Base-by-base conservation (phyloP, 345 rosid genomes). In the Trapa bicornis region DNA sequence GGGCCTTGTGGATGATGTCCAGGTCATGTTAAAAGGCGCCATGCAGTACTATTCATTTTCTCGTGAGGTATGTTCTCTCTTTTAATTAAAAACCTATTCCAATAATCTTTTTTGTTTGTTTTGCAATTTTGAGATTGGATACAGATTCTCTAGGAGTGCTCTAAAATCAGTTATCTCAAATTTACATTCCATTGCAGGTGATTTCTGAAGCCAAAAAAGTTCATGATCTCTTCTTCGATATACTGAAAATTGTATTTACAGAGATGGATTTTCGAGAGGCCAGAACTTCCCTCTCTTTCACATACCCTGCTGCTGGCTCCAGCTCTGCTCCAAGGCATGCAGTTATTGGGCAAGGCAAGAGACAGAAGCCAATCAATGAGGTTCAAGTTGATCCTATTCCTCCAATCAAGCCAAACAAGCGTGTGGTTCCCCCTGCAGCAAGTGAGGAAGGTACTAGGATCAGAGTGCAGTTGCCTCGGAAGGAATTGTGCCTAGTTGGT, bases 121-220 rank as follows among this genome's bases (percentile, higher is more conserved):
- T 50, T 50, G 4, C 22, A 17, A 15, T 29, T 50, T 50, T 50
- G 56, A 50, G 4, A 17, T 42, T 41, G 67, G 52, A 47, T 41
- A 52, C 67, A 42, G 52, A 17, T 58, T 6, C 35, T 10, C 37
- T 33, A 15, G 13, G 35, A 16, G 7, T 1, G 15, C 35, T 58
- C 35, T 14, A 5, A 64, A 42, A 37, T 47, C 17, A 35, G 16
- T 37, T 56, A 43, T 71, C 45, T 42, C 37, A 37, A 16, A 32
- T 56, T 75, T 69, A 33, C 45, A 29, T 75, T 72, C 41, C 57
- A 58, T 53, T 73, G 71, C 92, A 93, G 98, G 97, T 91, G 68
- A 82, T 96, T 73, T 78, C 96, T 65, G 99, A 95, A 82, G 99
- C 96, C 42, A 86, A 84, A 74, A 95, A 95, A 78, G 99, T 95